Evolutionary conservation across 257 asterid genomes (phyloP), one percentile per base, ranked within the genome.

Genomic region (Primulina eburnea): DNA sequence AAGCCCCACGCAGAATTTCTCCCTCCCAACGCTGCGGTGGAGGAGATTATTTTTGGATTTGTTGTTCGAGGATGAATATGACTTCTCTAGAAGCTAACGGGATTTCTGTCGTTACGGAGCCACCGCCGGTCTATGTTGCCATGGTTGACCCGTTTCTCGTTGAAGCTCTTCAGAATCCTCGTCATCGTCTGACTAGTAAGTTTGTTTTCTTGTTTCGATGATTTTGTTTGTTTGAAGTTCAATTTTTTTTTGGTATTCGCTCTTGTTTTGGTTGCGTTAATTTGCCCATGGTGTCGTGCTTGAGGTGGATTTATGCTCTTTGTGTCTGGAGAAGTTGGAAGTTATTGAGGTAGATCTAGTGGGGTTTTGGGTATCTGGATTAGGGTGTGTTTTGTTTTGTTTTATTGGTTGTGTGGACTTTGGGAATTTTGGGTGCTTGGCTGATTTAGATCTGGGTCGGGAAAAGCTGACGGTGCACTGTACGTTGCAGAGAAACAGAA

Each of bases 151-250:
- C 99, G 18, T 90, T 94, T 67, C 85, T 94, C 75, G 90, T 91
- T 60, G 99, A 94, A 85, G 99, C 99, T 20, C 99, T 94, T 71
- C 99, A 94, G 70, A 90, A 88, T 86, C 96, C 97, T 75, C 97
- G 99, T 69, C 99, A 93, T 81, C 97, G 99, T 63, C 71, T 93
- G 52, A 90, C 97, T 24, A 87, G 99, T 93, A 6, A 50, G 57
- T 50, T 50, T 16, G 21, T 50, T 47, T 47, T 47, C 56, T 7
- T 1, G 3, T 4, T 16, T 50, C 16, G 57, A 20, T 77, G 95
- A 70, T 62, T 20, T 17, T 34, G 32, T 59, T 37, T 4, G 18
- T 66, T 37, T n/a, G 4, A 3, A 2, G 61, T 21, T 11, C 3
- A 10, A n/a, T 8, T 50, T 11, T 14, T 24, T 24, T 24, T 24